Conservation (phyloP, 2,329 filamentous ascomycete species). For the Alternaria consortialis region DNA sequence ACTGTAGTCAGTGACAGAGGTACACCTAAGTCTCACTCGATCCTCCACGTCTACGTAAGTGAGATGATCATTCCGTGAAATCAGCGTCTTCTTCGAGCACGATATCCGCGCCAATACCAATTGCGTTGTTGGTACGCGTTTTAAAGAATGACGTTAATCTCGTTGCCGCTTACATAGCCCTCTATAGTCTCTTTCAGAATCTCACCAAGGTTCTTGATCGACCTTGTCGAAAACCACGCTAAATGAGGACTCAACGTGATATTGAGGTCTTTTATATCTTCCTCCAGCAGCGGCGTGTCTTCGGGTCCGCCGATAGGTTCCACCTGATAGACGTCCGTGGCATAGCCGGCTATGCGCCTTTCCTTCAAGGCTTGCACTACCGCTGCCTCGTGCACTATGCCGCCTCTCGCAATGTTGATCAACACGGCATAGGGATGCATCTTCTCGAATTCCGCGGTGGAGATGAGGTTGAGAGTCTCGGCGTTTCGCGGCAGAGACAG, state of each 20-base stretch:
- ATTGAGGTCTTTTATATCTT: constrained; percentile 58
- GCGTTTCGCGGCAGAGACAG: constrained; percentile 46
- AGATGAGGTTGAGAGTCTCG: constrained; percentile 46
- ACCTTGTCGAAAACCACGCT: constrained; percentile 62
- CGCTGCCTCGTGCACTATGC: constrained; percentile 61
- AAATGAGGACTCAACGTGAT: constrained; percentile 63
- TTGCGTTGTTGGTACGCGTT: neutral
- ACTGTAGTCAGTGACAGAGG: neutral
- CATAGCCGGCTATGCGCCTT: constrained; percentile 59
- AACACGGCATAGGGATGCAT: constrained; percentile 59
- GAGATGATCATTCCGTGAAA: too few species aligned
- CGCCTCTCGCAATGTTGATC: constrained; percentile 61
- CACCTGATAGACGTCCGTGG: constrained; percentile 60
- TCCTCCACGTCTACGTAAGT: too few species aligned
- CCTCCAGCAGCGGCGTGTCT: constrained; percentile 55
- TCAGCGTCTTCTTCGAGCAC: neutral
- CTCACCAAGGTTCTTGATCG: constrained; percentile 56
- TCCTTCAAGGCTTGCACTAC: constrained; percentile 57
- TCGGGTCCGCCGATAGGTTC: constrained; percentile 57
- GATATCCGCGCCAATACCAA: too few species aligned
- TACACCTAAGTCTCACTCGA: too few species aligned
- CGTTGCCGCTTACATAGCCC: constrained; percentile 53
- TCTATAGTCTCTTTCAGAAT: constrained; percentile 60
- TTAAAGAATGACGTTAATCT: constrained; percentile 50
- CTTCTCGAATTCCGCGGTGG: constrained; percentile 52